These are phyloP conservation scores for Boletus semigastroideus DNA, from an alignment of 1,284 basidiomycete genomes.

Conservation along the genomic window DNA sequence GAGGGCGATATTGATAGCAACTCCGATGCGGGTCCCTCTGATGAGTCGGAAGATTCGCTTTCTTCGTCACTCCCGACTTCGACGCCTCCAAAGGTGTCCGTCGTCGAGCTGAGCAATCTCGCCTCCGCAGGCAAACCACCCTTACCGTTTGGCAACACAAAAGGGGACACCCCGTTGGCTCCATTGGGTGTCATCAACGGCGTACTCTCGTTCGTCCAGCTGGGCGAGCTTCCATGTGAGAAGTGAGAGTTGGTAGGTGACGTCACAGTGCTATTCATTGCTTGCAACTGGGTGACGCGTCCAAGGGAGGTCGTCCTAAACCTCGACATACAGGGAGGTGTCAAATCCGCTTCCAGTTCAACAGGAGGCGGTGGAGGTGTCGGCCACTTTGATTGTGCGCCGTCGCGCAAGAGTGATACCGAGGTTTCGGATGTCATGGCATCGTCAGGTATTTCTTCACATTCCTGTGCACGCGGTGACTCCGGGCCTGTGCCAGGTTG, in stretches of 20 bases:
- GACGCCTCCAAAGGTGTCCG: conserved; percentile 41
- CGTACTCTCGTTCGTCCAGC: conserved; percentile 21
- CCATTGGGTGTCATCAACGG: conserved; percentile 19
- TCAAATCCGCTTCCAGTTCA: conserved; percentile 23
- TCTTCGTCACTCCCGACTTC: conserved; percentile 20
- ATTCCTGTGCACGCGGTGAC: conserved; percentile 12
- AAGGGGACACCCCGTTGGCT: conserved; percentile 5
- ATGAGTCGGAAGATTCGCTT: background rate
- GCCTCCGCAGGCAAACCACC: conserved; percentile 24
- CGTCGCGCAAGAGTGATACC: conserved; percentile 22
- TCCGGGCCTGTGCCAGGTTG: background rate
- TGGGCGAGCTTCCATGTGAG: conserved; percentile 26
- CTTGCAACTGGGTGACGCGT: conserved; percentile 27
- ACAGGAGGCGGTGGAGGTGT: conserved; percentile 31
- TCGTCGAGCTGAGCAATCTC: conserved; percentile 32
- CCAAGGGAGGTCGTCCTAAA: conserved; percentile 32
- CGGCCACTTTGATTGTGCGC: conserved; percentile 29
- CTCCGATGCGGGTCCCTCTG: conserved; percentile 34
- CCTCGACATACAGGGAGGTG: conserved; percentile 29
- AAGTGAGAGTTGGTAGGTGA: conserved; percentile 27
- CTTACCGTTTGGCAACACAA: conserved; percentile 10
- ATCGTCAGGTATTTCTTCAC: conserved; percentile 12
- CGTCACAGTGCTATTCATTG: conserved; percentile 2
- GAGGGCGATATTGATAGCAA: conserved; percentile 23
- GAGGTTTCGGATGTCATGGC: conserved; percentile 19